Conservation (phyloP, 106 monocot species). For the Acanthochlamys bracteata region DNA sequence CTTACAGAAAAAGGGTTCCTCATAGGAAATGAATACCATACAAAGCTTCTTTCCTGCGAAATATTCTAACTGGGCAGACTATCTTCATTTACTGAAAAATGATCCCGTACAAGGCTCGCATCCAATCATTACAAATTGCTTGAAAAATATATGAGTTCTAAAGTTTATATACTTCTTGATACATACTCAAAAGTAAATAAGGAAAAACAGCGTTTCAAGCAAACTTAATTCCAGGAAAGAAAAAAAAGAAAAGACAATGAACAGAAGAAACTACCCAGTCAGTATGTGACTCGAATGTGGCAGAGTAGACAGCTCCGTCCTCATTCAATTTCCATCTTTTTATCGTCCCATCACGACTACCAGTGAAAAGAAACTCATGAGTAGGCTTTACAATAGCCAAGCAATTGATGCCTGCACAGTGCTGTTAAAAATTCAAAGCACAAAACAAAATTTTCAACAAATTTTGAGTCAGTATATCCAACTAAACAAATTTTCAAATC, state of each 20-base stretch:
- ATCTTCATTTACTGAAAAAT: no score
- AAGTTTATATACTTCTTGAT: no score
- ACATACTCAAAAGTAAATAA: background rate
- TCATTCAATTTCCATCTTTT: slow-evolving; percentile 76
- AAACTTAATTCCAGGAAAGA: background rate
- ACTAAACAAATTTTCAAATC: background rate
- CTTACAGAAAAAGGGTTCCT: no score
- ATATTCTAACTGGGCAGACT: no score
- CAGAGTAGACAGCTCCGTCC: slow-evolving; percentile 58
- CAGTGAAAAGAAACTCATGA: slow-evolving; percentile 84
- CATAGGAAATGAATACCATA: no score
- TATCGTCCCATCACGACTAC: slow-evolving; percentile 93
- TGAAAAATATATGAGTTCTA: no score
- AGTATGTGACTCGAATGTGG: slow-evolving; percentile 94
- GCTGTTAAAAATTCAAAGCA: slow-evolving; percentile 35
- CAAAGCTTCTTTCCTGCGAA: no score
- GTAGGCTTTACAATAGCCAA: slow-evolving; percentile 52
- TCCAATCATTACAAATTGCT: no score
- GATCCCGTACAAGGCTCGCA: no score
- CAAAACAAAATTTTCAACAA: background rate
- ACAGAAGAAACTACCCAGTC: slow-evolving; percentile 66
- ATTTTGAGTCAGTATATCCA: background rate
- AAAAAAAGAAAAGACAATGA: background rate
- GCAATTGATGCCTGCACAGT: slow-evolving; percentile 93
- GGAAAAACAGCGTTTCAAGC: background rate